Percentiles rank a stretch among this genome's conserved stretches.
phyloP scores from a whole-genome alignment of 2,329 filamentous ascomycete genomes.

The Microcyclosporella mali region DNA sequence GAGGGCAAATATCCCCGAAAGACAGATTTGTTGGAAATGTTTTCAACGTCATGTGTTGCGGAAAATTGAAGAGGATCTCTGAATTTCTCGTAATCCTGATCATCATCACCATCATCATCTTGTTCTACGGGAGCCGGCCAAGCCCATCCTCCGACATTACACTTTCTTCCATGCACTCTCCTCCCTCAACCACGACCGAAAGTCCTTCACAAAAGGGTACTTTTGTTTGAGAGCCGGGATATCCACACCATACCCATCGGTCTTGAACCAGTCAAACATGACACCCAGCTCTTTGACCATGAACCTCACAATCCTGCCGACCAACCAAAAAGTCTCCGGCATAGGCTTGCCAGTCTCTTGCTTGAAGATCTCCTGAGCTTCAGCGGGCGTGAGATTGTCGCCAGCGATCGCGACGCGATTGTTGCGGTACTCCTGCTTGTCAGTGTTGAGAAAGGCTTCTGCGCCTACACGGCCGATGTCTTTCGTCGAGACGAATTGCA shows the following conservation, averaged over 20 bases:
- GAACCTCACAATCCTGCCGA: constrained; percentile 39
- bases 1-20: too few relatives aligned
- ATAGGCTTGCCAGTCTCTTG: constrained; percentile 40
- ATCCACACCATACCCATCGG: constrained; percentile 44
- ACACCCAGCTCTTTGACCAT: constrained; percentile 30
- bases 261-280: constrained; percentile 44
- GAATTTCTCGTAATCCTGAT: not conserved
- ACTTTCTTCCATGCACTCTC: constrained; percentile 40
- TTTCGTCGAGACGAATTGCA: constrained; percentile 35
- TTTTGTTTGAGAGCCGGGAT: constrained; percentile 37
- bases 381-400: constrained; percentile 45
- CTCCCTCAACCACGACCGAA: constrained; percentile 44
- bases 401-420: constrained; percentile 47
- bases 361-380: constrained; percentile 44
- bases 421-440: constrained; percentile 37
- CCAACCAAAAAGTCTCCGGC: constrained; percentile 39
- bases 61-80: not conserved
- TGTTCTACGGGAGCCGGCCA: too few relatives aligned
- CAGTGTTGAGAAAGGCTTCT: constrained; percentile 41
- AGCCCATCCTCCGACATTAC: too few relatives aligned
- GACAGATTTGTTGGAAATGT: too few relatives aligned
- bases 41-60: too few relatives aligned
- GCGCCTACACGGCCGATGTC: constrained; percentile 48
- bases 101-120: not conserved
- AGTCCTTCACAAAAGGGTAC: constrained; percentile 43